Base-by-base conservation (phyloP, 495 filamentous ascomycete species). In the Aspergillus steynii region DNA sequence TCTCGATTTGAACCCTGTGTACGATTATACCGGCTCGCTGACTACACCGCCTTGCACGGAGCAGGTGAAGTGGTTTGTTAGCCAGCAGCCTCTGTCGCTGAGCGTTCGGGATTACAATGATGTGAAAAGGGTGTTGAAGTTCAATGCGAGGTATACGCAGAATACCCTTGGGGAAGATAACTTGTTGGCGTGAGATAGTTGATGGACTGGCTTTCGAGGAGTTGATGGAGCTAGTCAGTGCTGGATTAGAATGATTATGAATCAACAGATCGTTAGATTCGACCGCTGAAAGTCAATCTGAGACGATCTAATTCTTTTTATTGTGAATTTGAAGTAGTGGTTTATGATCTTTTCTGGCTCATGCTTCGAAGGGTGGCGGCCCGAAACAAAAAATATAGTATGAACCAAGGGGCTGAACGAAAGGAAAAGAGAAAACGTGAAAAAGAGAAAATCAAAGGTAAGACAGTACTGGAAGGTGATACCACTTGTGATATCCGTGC, bases 1-100 rank as follows among this genome's bases (percentile, higher is more conserved):
- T 50, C 61, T 89, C 50, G 74, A 80, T 61, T 69, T 67, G 15
- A 79, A 80, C 29, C 68, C 68, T 25, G 75, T 89, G 62, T 82
- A 79, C 64, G 70, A 79, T 42, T 89, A 89, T 70, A 71, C 73
- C 0, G 88, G 88, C 51, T 87, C 84, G 1, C 80, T 90, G 25
- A 90, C 88, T 37, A 90, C 88, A 4, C 88, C 88, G 42, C 88
- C 88, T 0, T 90, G 88, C 75, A 77, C 77, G 28, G 86, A 90
- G 71, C 80, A 78, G 28, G 75, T 90, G 47, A 74, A 68, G 26
- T 90, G 85, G 78, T 79, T 82, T 57, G 75, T 90, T 47, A 81
- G 80, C 59, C 73, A 78, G 15, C 61, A 83, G 59, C 79, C 82
- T 31, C 68, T 90, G 14, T 61, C 64, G 42, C 65, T 90, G 47